Conservation (phyloP, 2,329 filamentous ascomycete species). For the Paecilomyces sp. region DNA sequence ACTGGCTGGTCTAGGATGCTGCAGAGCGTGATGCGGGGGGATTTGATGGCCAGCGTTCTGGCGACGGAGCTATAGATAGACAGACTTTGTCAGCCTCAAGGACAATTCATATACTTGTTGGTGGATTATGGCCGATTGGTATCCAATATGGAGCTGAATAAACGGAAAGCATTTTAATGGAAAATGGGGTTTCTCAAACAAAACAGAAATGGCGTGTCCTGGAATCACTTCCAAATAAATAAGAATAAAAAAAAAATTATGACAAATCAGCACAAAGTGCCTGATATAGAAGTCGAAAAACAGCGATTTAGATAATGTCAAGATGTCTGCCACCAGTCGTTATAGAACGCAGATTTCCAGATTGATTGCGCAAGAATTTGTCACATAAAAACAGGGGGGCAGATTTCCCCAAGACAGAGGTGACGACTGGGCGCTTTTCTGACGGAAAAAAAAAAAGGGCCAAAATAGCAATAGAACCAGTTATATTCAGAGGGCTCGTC, state of each 20-base stretch:
- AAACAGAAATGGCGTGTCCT: no score
- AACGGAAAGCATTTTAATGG: neutral
- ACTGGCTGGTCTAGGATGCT: constrained; percentile 21
- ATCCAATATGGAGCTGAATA: neutral
- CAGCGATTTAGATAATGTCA: neutral
- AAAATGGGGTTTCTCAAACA: neutral
- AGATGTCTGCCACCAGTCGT: neutral
- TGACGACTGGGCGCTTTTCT: neutral
- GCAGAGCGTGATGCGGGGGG: constrained; percentile 21
- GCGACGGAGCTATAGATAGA: constrained; percentile 22
- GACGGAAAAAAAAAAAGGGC: neutral
- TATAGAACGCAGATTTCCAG: neutral
- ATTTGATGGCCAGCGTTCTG: constrained; percentile 20
- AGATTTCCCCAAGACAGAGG: neutral
- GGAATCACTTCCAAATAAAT: no score
- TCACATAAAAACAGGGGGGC: neutral
- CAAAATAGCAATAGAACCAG: neutral
- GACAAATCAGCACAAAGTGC: no score
- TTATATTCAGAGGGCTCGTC: neutral
- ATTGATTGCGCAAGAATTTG: neutral
- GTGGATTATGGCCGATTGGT: neutral
- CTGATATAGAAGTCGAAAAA: neutral
- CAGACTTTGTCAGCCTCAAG: neutral
- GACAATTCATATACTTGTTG: neutral
- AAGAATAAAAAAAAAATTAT: no score